Evolutionary conservation across 257 asterid genomes (phyloP).

Genomic region (Forsythia suspensa): DNA sequence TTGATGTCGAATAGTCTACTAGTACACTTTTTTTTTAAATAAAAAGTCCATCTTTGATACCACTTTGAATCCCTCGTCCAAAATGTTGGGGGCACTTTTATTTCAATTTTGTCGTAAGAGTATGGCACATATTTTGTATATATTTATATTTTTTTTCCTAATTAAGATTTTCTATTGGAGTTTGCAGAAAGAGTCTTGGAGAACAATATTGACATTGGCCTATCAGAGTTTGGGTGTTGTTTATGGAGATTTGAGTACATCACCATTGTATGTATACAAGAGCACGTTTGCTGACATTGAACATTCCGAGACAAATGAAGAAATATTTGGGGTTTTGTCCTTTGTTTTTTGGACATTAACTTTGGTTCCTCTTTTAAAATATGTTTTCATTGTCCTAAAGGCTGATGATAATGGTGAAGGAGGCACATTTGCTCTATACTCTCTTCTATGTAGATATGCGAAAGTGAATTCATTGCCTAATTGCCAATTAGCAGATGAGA

Average conservation of each 20-base stretch:
- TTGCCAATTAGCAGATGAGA: constrained; percentile 79
- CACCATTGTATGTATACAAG: constrained; percentile 85
- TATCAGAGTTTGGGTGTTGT: constrained; percentile 93
- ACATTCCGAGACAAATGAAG: constrained; percentile 80
- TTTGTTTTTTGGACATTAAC: constrained; percentile 89
- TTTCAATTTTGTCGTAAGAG: too few relatives aligned
- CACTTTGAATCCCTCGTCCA: too few relatives aligned
- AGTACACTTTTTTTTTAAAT: too few relatives aligned
- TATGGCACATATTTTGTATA: not conserved
- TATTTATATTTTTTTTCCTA: not conserved
- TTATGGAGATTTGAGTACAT: constrained; percentile 90
- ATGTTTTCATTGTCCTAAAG: constrained; percentile 80
- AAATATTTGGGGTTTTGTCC: constrained; percentile 79
- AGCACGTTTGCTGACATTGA: constrained; percentile 83
- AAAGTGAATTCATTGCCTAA: constrained; percentile 75
- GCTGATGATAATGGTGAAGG: constrained; percentile 99
- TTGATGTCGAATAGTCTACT: too few relatives aligned
- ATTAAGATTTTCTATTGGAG: constrained; percentile 9
- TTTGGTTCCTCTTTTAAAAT: constrained; percentile 71
- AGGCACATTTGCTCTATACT: constrained; percentile 89
- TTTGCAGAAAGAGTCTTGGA: constrained; percentile 87
- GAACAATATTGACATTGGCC: constrained; percentile 71
- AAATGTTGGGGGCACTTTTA: too few relatives aligned
- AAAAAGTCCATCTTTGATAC: too few relatives aligned
- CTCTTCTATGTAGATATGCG: constrained; percentile 82